Evolutionary conservation across 1,139 yeast species (phyloP), one percentile per base, ranked within the genome.

Genomic region (Torulaspora pretoriensis): DNA sequence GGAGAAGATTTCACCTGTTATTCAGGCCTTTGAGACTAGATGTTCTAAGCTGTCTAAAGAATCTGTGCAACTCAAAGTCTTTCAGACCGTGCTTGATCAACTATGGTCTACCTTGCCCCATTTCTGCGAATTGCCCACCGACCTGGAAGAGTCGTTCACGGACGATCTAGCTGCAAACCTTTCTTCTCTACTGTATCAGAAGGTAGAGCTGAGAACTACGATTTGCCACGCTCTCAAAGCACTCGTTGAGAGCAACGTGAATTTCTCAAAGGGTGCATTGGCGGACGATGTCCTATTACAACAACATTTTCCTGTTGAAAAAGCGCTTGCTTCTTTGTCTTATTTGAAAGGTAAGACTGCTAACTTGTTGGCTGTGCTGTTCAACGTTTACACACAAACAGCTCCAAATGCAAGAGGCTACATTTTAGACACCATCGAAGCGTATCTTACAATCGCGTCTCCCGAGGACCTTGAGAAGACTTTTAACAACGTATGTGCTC

Each of bases 71-170:
- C 68, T 71, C 48, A 90, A 88, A 65, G 78, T 90, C 43, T 85
- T 84, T 61, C 77, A 80, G 57, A 90, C 97, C 1, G 78, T 92
- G 43, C 71, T 85, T 38, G 96, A 87, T 61, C 99, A 92, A 71
- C 74, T 89, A 40, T 90, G 97, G 97, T 81, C 95, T 1, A 73
- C 90, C 50, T 71, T 92, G 49, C 97, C 98, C 12, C 84, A 81
- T 54, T 92, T 89, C 66, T 84, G 95, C 62, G 94, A 86, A 61
- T 74, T 90, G 57, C 96, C 97, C 29, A 72, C 70, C 31, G 98
- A 94, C 66, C 70, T 89, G 52, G 65, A 63, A 24, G 60, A 60
- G 4, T 72, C 86, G 0, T 88, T 90, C 60, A 78, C 79, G 47
- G 87, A 83, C 60, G 74, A 74, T 14, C 87, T 89, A 68, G 96